Base-by-base conservation (phyloP, 331 rosid species). In the Malus hybrid region DNA sequence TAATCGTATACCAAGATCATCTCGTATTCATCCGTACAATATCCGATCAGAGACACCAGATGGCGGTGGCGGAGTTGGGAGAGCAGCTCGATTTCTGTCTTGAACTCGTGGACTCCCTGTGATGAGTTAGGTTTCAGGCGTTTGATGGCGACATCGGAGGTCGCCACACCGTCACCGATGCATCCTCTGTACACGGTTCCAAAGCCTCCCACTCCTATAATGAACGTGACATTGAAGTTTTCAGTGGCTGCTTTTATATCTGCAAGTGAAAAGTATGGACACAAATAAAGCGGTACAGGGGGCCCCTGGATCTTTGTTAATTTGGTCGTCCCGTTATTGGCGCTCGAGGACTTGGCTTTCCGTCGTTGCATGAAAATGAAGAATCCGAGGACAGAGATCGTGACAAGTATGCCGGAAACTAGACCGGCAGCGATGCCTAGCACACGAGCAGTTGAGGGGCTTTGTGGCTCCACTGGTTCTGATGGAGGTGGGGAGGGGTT, bases 1-100 rank as follows among this genome's bases (percentile, higher is more conserved):
- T 84, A 86, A 0, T 90, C 90, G 19, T 90, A 90, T 0, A 88
- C 85, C 0, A 87, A 78, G 27, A 89, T 86, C 88, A 85, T 86
- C 70, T 83, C 90, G 0, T 29, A 16, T 9, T 75, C 70, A 0
- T 88, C 87, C 24, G 75, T 59, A 55, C 87, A 88, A 73, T 77
- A 86, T 7, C 86, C 88, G 0, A 88, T 84, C 1, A 83, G 68
- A 33, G 92, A 74, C 9, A 85, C 85, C 2, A 81, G 63, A 61
- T 77, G 80, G 24, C 62, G 65, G 34, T 46, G 68, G 1, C 84
- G 84, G 24, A 81, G 84, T 19, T 76, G 74, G 6, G 84, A 76
- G 20, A 81, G 80, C 78, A 81, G 57, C 36, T 76, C 65, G 20
- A 80, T 80, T 72, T 80, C 84, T 5, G 77, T 65, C 36, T 65